Evolutionary conservation across 2,329 filamentous ascomycete species (phyloP).

Genomic region (Sporothrix dimorphospora): DNA sequence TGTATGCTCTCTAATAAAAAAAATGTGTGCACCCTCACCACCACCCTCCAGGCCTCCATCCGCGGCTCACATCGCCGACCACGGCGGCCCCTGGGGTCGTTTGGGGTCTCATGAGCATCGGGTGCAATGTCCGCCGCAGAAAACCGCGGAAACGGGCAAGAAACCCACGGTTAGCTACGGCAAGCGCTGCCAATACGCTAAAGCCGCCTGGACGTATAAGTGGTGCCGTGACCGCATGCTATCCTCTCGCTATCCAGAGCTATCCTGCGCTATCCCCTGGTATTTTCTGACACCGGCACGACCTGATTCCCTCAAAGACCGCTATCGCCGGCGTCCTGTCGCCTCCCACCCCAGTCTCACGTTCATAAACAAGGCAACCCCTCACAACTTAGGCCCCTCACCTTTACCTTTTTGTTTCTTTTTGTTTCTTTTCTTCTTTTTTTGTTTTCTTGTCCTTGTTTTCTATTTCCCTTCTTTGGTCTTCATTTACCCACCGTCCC

Average conservation of each 20-base stretch:
- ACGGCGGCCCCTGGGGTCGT: neutral
- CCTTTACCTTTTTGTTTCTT: neutral
- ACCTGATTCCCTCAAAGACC: neutral
- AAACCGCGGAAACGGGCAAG: neutral
- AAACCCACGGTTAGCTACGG: neutral
- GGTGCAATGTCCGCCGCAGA: conserved; percentile 4
- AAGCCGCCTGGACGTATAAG: neutral
- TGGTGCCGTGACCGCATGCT: neutral
- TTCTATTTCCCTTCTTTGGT: too few species aligned
- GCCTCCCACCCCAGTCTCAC: neutral
- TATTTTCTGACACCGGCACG: neutral
- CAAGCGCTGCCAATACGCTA: neutral
- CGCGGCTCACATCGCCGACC: neutral
- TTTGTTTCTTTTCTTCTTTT: neutral
- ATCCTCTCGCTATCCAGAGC: conserved; percentile 2
- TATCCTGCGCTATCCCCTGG: neutral
- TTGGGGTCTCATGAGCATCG: conserved; percentile 7
- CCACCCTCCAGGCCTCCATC: neutral
- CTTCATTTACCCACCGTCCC: neutral
- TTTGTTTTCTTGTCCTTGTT: neutral
- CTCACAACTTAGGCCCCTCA: neutral
- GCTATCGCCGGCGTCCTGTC: neutral
- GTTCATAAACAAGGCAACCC: conserved; percentile 5
- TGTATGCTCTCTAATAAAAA: neutral
- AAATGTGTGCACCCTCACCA: neutral